Conservation (phyloP, 768 basidiomycete genomes). For the Mycena vitilis region DNA sequence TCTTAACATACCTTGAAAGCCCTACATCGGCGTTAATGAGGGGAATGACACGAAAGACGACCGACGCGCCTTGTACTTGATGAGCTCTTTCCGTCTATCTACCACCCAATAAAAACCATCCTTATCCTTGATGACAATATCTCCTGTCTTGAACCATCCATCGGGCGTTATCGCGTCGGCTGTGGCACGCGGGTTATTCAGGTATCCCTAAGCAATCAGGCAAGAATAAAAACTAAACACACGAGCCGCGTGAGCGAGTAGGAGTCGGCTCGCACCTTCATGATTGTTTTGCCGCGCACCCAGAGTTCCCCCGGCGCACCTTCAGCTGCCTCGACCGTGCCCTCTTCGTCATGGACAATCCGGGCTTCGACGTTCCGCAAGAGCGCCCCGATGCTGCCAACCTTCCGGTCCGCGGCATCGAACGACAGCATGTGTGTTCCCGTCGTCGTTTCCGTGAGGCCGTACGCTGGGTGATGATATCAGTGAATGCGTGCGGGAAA, state of each 20-base stretch:
- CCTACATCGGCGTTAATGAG: too few species aligned
- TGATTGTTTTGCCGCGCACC: conserved; percentile 80
- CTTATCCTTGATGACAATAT: conserved; percentile 72
- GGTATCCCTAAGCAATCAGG: conserved; percentile 65
- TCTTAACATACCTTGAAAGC: too few species aligned
- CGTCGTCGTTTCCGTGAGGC: conserved; percentile 86
- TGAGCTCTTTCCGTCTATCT: conserved; percentile 78
- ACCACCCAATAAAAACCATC: conserved; percentile 79
- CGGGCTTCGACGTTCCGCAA: conserved; percentile 81
- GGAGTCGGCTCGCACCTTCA: conserved; percentile 65
- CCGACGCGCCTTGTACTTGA: conserved; percentile 73
- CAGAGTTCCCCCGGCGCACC: conserved; percentile 86
- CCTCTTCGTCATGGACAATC: conserved; percentile 70
- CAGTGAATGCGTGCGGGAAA: background rate
- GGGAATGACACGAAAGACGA: too few species aligned
- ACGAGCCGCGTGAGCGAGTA: too few species aligned
- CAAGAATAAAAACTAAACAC: too few species aligned
- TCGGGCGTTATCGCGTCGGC: conserved; percentile 73
- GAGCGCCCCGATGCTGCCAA: conserved; percentile 72
- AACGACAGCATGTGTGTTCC: conserved; percentile 67
- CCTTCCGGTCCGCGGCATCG: conserved; percentile 55
- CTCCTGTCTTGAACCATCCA: conserved; percentile 91
- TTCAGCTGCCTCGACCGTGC: conserved; percentile 56
- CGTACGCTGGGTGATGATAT: conserved; percentile 67
- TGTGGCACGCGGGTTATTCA: conserved; percentile 79